Conservation (phyloP, 2,329 filamentous ascomycete genomes). For the Penicillium frequentans region DNA sequence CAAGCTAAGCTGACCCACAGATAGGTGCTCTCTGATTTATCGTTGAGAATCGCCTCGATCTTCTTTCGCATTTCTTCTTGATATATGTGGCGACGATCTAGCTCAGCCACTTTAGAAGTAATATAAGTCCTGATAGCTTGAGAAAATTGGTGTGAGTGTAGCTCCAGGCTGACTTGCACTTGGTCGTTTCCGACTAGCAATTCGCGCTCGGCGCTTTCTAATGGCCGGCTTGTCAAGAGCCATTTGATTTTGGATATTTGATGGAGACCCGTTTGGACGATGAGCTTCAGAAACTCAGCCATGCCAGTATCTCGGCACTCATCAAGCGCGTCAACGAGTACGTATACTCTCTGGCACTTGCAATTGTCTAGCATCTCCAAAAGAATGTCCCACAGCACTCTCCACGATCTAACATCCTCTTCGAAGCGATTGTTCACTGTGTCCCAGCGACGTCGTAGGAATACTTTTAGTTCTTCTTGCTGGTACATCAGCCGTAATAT, state of each 20-base stretch:
- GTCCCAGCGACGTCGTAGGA: conserved; percentile 9
- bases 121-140: conserved; percentile 21
- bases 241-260: conserved; percentile 24
- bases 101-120: conserved; percentile 19
- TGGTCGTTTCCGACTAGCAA: conserved; percentile 23
- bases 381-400: conserved; percentile 23
- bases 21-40: conserved; percentile 25
- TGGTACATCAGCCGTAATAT: conserved; percentile 13
- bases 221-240: conserved; percentile 30
- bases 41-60: conserved; percentile 5
- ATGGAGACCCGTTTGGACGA: conserved; percentile 19
- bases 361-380: conserved; percentile 20
- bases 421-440: not conserved
- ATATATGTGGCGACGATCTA: conserved; percentile 13
- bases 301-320: conserved; percentile 22
- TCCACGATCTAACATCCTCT: conserved; percentile 12
- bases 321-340: conserved; percentile 29
- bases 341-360: conserved; percentile 12
- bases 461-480: conserved; percentile 5
- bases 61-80: conserved; percentile 3
- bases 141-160: conserved; percentile 16
- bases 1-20: conserved; percentile 31
- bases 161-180: conserved; percentile 10
- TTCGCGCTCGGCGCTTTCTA: conserved; percentile 19
- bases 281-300: conserved; percentile 10